These are phyloP conservation scores for Passalora sequoiae DNA, from an alignment of 2,329 filamentous ascomycete species.

Conservation along the genomic window DNA sequence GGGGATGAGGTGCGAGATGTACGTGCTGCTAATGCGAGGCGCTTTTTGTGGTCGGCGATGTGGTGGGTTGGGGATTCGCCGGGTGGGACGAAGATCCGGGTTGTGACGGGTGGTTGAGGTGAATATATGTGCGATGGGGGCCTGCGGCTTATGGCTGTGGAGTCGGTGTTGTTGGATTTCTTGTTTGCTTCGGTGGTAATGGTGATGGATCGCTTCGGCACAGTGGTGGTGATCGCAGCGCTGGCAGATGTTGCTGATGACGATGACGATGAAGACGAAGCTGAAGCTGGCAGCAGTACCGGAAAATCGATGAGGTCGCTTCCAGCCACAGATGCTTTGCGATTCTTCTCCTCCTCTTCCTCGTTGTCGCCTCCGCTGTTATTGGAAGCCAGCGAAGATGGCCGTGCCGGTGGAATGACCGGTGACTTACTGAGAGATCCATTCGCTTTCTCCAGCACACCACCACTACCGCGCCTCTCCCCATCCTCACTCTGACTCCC, in stretches of 20 bases:
- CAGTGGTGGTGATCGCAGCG: too few species aligned
- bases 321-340: conserved; percentile 17
- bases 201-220: conserved; percentile 7
- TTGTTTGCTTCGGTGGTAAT: background rate
- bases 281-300: conserved; percentile 14
- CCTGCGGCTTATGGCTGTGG: background rate
- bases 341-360: conserved; percentile 8
- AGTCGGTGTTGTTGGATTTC: background rate
- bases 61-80: conserved; percentile 28
- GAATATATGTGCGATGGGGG: too few species aligned
- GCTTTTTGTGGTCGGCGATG: conserved; percentile 25
- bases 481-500: background rate
- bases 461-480: background rate
- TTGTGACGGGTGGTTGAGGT: conserved; percentile 8
- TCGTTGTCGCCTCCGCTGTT: too few species aligned
- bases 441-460: background rate
- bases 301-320: conserved; percentile 29
- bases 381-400: conserved; percentile 7
- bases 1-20: conserved; percentile 35
- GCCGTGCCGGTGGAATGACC: conserved; percentile 6
- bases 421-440: background rate
- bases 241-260: background rate
- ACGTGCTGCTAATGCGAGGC: conserved; percentile 4
- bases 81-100: conserved; percentile 29
- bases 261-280: background rate